phyloP scores from a whole-genome alignment of 192 early-diverging fungal genomes.

The Diversispora epigaea region DNA sequence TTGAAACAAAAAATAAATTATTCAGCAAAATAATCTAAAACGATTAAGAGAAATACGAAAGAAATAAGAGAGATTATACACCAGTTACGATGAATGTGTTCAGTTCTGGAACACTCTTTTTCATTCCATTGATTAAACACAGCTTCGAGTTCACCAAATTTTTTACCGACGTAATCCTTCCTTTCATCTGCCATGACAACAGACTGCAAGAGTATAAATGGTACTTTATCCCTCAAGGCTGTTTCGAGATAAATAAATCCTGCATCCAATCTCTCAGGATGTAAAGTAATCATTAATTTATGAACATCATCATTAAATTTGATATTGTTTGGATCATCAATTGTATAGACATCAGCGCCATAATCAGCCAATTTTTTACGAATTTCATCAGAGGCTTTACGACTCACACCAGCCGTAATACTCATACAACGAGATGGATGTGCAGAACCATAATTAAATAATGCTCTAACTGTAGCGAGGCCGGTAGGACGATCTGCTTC shows the following conservation, averaged over 20 bases:
- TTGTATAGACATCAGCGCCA: background rate
- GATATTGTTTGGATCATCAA: conserved; percentile 7
- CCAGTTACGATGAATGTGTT: background rate
- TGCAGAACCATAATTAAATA: background rate
- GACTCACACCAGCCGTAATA: conserved; percentile 8
- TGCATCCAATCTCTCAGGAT: conserved; percentile 23
- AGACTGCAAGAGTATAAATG: conserved; percentile 11
- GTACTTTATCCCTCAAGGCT: background rate
- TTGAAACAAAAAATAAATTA: background rate
- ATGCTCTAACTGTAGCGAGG: conserved; percentile 1
- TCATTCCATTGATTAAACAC: background rate
- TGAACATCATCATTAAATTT: background rate
- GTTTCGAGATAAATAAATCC: background rate
- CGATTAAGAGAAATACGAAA: background rate
- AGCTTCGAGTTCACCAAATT: background rate
- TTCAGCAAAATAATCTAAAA: background rate
- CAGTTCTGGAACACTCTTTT: background rate
- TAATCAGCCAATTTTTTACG: background rate
- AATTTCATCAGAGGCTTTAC: background rate
- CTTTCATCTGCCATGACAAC: conserved; percentile 11
- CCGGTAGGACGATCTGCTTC: conserved; percentile 31
- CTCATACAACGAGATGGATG: background rate
- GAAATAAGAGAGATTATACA: background rate
- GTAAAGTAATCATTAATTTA: conserved; percentile 5
- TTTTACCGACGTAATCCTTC: conserved; percentile 1